Percentiles rank a stretch among this genome's conserved stretches.
Evolutionary conservation across 2,329 filamentous ascomycete genomes (phyloP).

Genomic region (Monilinia fructigena): DNA sequence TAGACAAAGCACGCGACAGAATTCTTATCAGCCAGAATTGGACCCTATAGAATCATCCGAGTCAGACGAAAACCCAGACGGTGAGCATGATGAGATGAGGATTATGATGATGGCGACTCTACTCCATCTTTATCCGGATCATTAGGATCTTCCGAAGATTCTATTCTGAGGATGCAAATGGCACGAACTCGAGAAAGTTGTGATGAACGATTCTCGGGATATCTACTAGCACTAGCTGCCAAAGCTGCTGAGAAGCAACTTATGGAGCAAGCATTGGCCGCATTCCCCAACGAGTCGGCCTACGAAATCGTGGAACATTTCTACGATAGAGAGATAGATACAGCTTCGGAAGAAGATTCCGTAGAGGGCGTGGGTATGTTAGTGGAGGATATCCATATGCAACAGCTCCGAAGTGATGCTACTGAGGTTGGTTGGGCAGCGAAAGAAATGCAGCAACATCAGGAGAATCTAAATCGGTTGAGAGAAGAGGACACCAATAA

Average conservation of each 20-base stretch:
- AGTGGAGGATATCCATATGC: slow-evolving; percentile 30
- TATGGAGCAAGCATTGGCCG: slow-evolving; percentile 71
- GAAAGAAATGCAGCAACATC: slow-evolving; percentile 41
- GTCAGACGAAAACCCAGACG: slow-evolving; percentile 48
- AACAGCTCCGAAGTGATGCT: slow-evolving; percentile 32
- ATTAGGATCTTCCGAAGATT: slow-evolving; percentile 40
- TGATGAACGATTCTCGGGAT: slow-evolving; percentile 73
- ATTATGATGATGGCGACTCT: slow-evolving; percentile 34
- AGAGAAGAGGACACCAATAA: slow-evolving; percentile 40
- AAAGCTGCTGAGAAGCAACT: slow-evolving; percentile 78
- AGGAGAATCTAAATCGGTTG: slow-evolving; percentile 38
- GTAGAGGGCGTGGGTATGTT: slow-evolving; percentile 38
- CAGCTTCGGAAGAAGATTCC: slow-evolving; percentile 39
- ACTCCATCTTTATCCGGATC: slow-evolving; percentile 40
- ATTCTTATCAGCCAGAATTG: slow-evolving; percentile 45
- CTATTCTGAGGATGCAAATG: slow-evolving; percentile 39
- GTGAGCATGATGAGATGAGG: slow-evolving; percentile 35
- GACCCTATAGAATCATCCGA: slow-evolving; percentile 41
- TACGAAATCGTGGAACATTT: slow-evolving; percentile 42
- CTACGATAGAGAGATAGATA: slow-evolving; percentile 40
- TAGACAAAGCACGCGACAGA: slow-evolving; percentile 43
- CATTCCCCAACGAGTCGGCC: slow-evolving; percentile 66
- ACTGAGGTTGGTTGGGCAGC: slow-evolving; percentile 40
- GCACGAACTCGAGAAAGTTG: slow-evolving; percentile 64
- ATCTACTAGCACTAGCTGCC: slow-evolving; percentile 76